Percentiles rank a stretch among this genome's conserved stretches.
phyloP scores from a whole-genome alignment of 306 rosid species.

The Corylus americana region DNA sequence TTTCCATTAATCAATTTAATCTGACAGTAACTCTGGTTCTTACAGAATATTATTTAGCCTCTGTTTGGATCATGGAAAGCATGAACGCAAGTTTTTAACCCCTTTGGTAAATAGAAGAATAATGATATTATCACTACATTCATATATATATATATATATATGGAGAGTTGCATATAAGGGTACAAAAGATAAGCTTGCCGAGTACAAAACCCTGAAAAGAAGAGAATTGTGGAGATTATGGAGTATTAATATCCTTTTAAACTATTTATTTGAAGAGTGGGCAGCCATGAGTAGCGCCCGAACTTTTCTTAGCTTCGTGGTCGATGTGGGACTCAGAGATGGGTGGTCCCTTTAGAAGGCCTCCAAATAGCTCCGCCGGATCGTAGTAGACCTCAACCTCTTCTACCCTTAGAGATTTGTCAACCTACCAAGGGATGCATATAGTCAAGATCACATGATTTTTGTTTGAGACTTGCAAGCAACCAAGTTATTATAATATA shows the following conservation, averaged over 20 bases:
- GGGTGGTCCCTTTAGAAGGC: slow-evolving; percentile 45
- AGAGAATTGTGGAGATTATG: background rate
- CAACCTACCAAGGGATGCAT: slow-evolving; percentile 41
- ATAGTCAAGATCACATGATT: background rate
- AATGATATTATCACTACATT: too few species aligned
- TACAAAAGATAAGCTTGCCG: background rate
- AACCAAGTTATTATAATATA: too few species aligned
- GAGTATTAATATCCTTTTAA: background rate
- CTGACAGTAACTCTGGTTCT: too few species aligned
- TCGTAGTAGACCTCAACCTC: slow-evolving; percentile 73
- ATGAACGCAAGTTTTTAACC: too few species aligned
- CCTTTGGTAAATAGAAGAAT: too few species aligned
- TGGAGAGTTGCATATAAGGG: background rate
- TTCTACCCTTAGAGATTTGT: slow-evolving; percentile 55
- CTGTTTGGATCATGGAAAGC: too few species aligned
- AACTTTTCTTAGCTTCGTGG: background rate
- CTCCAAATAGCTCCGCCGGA: slow-evolving; percentile 70
- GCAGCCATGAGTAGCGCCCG: slow-evolving; percentile 18
- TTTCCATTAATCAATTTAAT: too few species aligned
- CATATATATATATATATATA: too few species aligned
- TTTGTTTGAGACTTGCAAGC: background rate
- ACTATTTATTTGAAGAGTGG: slow-evolving; percentile 19
- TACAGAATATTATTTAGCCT: too few species aligned
- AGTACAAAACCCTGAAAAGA: background rate
- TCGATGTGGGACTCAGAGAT: background rate